phyloP scores from a whole-genome alignment of 441 rosid genomes.

The Sinapis alba region DNA sequence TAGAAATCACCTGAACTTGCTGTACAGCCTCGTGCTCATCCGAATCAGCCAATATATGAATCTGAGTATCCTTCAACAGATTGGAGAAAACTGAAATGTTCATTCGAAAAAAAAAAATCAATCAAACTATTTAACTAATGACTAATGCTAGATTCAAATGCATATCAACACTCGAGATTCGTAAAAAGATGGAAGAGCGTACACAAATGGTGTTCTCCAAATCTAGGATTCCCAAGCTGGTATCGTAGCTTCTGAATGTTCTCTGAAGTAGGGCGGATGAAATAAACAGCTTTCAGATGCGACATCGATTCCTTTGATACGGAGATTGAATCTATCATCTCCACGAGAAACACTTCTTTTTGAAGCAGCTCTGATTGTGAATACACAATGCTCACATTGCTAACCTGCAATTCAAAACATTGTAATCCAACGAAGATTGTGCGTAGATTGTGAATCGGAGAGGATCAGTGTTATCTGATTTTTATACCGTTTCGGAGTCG shows the following conservation, averaged over 20 bases:
- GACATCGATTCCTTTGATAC: conserved; percentile 86
- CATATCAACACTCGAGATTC: neutral
- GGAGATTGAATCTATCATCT: conserved; percentile 80
- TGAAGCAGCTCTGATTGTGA: conserved; percentile 97
- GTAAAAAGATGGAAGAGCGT: neutral
- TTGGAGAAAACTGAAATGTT: conserved; percentile 83
- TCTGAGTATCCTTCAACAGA: conserved; percentile 92
- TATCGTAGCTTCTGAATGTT: conserved; percentile 81
- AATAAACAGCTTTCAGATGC: conserved; percentile 89
- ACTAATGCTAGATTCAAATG: too few relatives aligned
- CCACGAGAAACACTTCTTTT: conserved; percentile 92
- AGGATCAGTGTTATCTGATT: neutral
- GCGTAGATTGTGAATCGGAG: neutral
- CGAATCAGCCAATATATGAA: conserved; percentile 94
- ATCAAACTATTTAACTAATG: neutral
- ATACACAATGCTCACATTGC: conserved; percentile 84
- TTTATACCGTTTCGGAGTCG: conserved; percentile 84
- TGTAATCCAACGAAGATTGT: neutral
- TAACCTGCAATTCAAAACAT: conserved; percentile 52
- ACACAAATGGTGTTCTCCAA: conserved; percentile 93
- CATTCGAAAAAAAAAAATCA: neutral
- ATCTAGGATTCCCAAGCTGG: conserved; percentile 81
- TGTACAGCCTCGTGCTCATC: conserved; percentile 92
- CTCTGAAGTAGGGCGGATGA: conserved; percentile 83
- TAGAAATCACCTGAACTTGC: conserved; percentile 79